phyloP scores from a whole-genome alignment of 2,329 filamentous ascomycete species.

The Dactylellina haptotyla region DNA sequence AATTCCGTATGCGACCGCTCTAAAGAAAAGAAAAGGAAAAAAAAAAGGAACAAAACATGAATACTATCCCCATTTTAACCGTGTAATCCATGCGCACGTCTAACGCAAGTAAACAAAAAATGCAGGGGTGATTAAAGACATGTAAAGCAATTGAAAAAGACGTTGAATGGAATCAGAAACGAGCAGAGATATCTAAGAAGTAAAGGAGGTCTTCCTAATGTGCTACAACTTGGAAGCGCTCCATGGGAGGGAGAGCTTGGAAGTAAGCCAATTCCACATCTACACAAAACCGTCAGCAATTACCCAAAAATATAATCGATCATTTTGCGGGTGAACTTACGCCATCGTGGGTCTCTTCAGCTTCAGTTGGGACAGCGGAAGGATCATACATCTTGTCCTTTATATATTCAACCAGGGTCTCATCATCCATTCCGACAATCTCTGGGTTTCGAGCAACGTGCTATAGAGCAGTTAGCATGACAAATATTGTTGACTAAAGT shows the following conservation, averaged over 20 bases:
- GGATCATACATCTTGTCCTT: constrained; percentile 58
- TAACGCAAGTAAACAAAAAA: constrained; percentile 29
- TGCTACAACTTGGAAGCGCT: constrained; percentile 51
- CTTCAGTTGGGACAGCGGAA: constrained; percentile 40
- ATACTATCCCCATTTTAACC: constrained; percentile 20
- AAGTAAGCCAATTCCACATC: constrained; percentile 53
- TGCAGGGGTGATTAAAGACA: constrained; percentile 15
- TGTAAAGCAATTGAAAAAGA: not conserved
- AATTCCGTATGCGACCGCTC: not conserved
- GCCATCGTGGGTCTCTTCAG: constrained; percentile 34
- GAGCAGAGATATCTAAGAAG: not conserved
- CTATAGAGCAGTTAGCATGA: constrained; percentile 36
- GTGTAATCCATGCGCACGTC: constrained; percentile 34
- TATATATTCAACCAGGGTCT: constrained; percentile 56
- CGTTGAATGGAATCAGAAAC: not conserved
- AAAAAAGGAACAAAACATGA: not conserved
- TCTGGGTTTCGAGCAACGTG: constrained; percentile 58
- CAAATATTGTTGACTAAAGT: not conserved
- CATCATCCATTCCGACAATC: constrained; percentile 56
- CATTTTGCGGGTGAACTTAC: constrained; percentile 16
- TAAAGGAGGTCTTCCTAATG: constrained; percentile 11
- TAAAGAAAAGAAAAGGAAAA: not conserved
- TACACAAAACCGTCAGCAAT: constrained; percentile 16
- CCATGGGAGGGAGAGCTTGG: constrained; percentile 52
- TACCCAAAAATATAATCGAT: not conserved